Evolutionary conservation across 1,284 basidiomycete genomes (phyloP), one percentile per base, ranked within the genome.

Genomic region (Trichosporon ovoides): DNA sequence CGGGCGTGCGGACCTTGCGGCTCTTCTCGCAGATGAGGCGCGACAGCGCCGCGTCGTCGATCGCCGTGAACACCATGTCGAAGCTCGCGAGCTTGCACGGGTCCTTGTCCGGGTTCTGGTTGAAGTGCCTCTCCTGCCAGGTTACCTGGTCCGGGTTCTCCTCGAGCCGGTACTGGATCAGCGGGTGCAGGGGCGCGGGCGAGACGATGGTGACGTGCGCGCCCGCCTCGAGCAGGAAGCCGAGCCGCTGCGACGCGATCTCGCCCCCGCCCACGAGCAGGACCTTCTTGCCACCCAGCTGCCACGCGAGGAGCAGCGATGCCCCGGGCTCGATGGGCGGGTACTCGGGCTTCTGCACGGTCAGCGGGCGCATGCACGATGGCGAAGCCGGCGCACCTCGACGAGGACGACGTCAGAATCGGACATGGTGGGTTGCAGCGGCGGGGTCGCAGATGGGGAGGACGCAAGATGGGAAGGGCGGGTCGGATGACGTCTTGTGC

Each of bases 31-130:
- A 90, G 55, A 98, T 92, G 34, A 66, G 52, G 78, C 78, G 63
- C 81, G 84, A 90, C 55, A 85, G 80, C 18, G 40, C 38, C 86
- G 90, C 84, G 74, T 96, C 87, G 79, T 98, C 93, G 52, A 98
- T 87, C 13, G 95, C 95, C 2, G 92, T 95, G 55, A 98, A 84
- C 50, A 96, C 91, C 87, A 98, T 89, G 76, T 93, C 89, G 66
- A 84, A 85, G 55, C 81, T 82, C 22, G 62, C 62, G 3, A 78
- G 70, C 43, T 72, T 67, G 72, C 22, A n/a, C 1, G 58, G 22
- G 6, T 50, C 22, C 18, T 43, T 46, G 18, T 53, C 59, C 14
- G 52, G 80, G 19, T 57, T 52, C 33, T 40, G 22, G 14, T 46
- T 46, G 66, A 89, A 95, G 51, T 77, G 64, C 53, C 90, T 84